Evolutionary conservation across 1,139 yeast species (phyloP).

Genomic region (Pichia sp.): DNA sequence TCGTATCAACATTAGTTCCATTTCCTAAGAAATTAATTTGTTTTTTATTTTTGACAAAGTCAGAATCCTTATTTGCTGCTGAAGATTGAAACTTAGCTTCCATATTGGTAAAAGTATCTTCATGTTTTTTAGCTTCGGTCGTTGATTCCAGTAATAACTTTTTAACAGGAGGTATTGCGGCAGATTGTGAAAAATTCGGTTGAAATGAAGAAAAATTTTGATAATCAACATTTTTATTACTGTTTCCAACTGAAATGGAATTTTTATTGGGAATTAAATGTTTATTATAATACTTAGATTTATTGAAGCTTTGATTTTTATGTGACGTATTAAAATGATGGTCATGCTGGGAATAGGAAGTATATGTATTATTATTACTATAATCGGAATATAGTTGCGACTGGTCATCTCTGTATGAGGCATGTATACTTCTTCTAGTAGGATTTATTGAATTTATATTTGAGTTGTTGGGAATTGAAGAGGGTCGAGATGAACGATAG

Average conservation of each 20-base stretch:
- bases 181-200: background rate
- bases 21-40: background rate
- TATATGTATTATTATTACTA: slow-evolving; percentile 4
- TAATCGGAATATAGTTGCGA: slow-evolving; percentile 7
- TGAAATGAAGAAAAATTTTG: background rate
- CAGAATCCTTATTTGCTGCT: background rate
- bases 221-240: background rate
- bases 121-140: background rate
- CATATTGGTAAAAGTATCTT: background rate
- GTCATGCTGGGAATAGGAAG: slow-evolving; percentile 3
- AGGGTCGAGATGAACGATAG: slow-evolving; percentile 11
- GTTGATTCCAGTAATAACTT: background rate
- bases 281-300: slow-evolving; percentile 4
- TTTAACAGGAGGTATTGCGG: background rate
- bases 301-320: slow-evolving; percentile 1
- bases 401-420: slow-evolving; percentile 5
- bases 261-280: background rate
- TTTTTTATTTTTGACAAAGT: background rate
- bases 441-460: background rate
- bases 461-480: background rate
- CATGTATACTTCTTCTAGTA: slow-evolving; percentile 3
- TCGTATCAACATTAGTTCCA: background rate
- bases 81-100: background rate
- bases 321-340: background rate
- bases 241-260: background rate